These are phyloP conservation scores for Alternaria postmessia DNA, from an alignment of 2,329 filamentous ascomycete genomes.

Conservation along the genomic window DNA sequence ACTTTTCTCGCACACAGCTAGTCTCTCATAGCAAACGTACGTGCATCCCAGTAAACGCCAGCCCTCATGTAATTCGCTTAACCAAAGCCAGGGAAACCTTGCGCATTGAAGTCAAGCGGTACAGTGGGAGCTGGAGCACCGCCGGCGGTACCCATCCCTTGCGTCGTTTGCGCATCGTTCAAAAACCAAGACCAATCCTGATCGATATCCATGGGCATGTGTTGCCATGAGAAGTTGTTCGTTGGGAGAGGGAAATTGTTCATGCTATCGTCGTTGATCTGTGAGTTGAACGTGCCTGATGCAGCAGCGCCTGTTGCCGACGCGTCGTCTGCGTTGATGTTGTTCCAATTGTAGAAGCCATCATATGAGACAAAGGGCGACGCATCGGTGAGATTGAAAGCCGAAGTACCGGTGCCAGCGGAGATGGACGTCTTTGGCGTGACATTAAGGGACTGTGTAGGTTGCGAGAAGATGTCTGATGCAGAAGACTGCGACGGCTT, in stretches of 20 bases:
- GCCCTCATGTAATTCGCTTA: not conserved
- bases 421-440: conserved; percentile 25
- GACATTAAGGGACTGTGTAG: conserved; percentile 20
- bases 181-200: conserved; percentile 54
- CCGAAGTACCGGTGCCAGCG: conserved; percentile 16
- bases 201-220: conserved; percentile 52
- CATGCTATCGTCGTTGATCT: conserved; percentile 45
- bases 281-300: conserved; percentile 15
- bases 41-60: not conserved
- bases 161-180: conserved; percentile 37
- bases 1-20: not conserved
- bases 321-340: conserved; percentile 27
- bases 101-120: conserved; percentile 29
- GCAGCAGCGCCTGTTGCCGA: conserved; percentile 3
- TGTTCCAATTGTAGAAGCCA: conserved; percentile 51
- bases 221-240: conserved; percentile 51
- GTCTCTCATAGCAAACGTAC: not conserved
- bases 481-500: conserved; percentile 14
- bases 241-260: conserved; percentile 44
- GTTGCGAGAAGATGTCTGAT: conserved; percentile 23
- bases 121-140: not conserved
- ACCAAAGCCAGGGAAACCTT: conserved; percentile 40
- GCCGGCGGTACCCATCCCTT: conserved; percentile 8
- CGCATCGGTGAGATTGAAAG: conserved; percentile 26
- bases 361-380: conserved; percentile 49